Evolutionary conservation across 2,329 filamentous ascomycete genomes (phyloP).

Genomic region (Thielaviopsis musarum): DNA sequence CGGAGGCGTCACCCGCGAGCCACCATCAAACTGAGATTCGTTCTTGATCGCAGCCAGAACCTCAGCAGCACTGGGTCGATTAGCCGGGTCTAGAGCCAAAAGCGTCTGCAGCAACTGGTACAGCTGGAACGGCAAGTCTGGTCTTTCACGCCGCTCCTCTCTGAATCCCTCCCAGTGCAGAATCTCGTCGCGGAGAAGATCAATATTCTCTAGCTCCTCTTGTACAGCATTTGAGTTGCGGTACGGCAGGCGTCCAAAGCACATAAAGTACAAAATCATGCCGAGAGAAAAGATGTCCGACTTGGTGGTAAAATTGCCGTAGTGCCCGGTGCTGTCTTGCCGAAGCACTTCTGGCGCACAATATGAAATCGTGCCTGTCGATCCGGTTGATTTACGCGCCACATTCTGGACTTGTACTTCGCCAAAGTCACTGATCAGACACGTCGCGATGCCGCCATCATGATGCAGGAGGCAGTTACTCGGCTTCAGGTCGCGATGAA

Average conservation of each 20-base stretch:
- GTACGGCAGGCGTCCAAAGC: constrained; percentile 81
- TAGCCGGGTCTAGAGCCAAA: constrained; percentile 56
- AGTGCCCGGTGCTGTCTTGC: constrained; percentile 49
- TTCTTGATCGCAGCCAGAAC: constrained; percentile 64
- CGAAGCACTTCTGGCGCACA: constrained; percentile 87
- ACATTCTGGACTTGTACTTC: constrained; percentile 80
- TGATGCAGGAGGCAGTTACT: constrained; percentile 84
- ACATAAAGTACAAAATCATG: constrained; percentile 98
- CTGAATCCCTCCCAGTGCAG: constrained; percentile 75
- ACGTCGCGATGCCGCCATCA: constrained; percentile 52
- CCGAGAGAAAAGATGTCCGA: constrained; percentile 96
- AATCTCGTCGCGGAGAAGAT: constrained; percentile 72
- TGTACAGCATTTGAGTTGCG: constrained; percentile 65
- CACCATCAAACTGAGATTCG: constrained; percentile 34
- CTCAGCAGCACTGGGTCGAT: constrained; percentile 71
- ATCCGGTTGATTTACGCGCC: constrained; percentile 73
- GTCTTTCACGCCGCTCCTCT: constrained; percentile 54
- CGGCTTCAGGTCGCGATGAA: constrained; percentile 90
- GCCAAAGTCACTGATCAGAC: constrained; percentile 93
- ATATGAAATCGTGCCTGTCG: constrained; percentile 92
- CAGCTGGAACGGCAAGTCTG: constrained; percentile 70
- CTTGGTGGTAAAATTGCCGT: constrained; percentile 90
- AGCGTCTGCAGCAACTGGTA: constrained; percentile 73
- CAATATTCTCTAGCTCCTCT: constrained; percentile 84
- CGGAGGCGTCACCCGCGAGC: neutral